A percentile compares a stretch with the other conserved stretches of the same genome.
These are phyloP conservation scores for thale cress (Arabidopsis thaliana) DNA, from an alignment of 345 rosid genomes.

Conservation along the genomic window TAIR10.1 NC_003074.8:22500501-22501000, in stretches of 20 bases:
- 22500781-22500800: not conserved
- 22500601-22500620: conserved; percentile 67
- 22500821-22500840: conserved; percentile 25
- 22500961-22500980: conserved; percentile 32
- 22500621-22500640: conserved; percentile 75
- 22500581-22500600: conserved; percentile 71
- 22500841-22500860: conserved; percentile 32
- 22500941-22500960: conserved; percentile 1
- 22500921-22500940: conserved; percentile 12
- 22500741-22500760: conserved; percentile 73
- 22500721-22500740: conserved; percentile 68
- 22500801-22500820: not conserved
- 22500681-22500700: conserved; percentile 88
- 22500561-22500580: conserved; percentile 85
- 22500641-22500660: conserved; percentile 77
- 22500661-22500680: conserved; percentile 80
- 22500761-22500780: conserved; percentile 30
- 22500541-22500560: conserved; percentile 82
- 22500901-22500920: not conserved
- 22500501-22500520: conserved; percentile 82
- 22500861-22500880: conserved; percentile 24
- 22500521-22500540: conserved; percentile 73
- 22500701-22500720: conserved; percentile 67
- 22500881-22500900: conserved; percentile 11
- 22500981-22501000: conserved; percentile 24